These are phyloP conservation scores for Eucalyptus albens DNA, from an alignment of 345 rosid genomes.

Conservation along the genomic window DNA sequence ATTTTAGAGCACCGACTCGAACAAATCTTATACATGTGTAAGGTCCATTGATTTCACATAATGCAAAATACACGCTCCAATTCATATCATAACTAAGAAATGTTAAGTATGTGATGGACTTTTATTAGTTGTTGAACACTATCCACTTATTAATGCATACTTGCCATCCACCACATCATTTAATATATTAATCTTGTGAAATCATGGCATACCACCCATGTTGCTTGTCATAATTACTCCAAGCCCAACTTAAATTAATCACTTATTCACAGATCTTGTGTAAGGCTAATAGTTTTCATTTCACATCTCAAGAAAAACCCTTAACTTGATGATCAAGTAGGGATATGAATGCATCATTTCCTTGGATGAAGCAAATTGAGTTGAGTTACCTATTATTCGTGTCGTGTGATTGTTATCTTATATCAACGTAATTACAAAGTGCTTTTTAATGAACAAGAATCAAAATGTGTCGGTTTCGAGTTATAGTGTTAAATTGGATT, in stretches of 20 bases:
- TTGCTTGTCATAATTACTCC: not conserved
- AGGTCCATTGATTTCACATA: not conserved
- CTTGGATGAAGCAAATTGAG: not conserved
- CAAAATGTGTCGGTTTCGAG: rapidly evolving
- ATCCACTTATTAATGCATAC: not conserved
- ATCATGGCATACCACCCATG: not conserved
- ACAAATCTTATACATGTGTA: not conserved
- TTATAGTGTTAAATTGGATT: not conserved
- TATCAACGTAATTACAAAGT: not conserved
- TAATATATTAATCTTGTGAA: not conserved
- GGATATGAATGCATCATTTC: not conserved
- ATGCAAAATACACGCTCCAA: not conserved
- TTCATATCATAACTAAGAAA: not conserved
- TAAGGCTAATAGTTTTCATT: too few relatives aligned
- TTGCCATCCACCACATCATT: not conserved
- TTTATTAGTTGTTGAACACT: not conserved
- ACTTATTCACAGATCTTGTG: too few relatives aligned
- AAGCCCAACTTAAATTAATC: not conserved
- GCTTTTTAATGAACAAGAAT: not conserved
- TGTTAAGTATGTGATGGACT: not conserved
- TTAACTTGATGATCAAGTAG: not conserved
- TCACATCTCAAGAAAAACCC: not conserved
- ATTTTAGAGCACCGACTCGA: not conserved
- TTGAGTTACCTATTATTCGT: not conserved
- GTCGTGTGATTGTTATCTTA: too few relatives aligned